Percentiles rank a stretch among this genome's conserved stretches.
phyloP scores from a whole-genome alignment of 257 asterid genomes.

The Nicotiana undulata region DNA sequence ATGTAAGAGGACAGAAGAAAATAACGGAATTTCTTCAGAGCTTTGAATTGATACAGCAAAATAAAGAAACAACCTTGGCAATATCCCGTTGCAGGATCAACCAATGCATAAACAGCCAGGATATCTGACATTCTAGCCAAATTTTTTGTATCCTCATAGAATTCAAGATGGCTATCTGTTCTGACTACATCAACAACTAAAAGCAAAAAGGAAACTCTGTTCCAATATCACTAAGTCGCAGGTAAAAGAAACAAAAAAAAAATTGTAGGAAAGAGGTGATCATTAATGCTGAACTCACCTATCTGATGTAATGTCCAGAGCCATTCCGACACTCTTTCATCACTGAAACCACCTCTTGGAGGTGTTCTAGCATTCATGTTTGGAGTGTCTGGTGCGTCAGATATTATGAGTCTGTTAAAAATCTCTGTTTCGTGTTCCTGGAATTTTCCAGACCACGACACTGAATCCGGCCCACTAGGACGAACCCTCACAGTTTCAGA shows the following conservation, averaged over 20 bases:
- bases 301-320: conserved; percentile 97
- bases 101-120: conserved; percentile 98
- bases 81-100: conserved; percentile 96
- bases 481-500: conserved; percentile 39
- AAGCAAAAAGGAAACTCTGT: conserved; percentile 10
- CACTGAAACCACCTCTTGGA: conserved; percentile 49
- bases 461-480: conserved; percentile 27
- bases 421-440: conserved; percentile 35
- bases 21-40: conserved; percentile 12
- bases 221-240: background rate
- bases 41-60: conserved; percentile 8
- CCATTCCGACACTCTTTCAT: conserved; percentile 90
- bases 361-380: conserved; percentile 33
- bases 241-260: background rate
- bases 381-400: conserved; percentile 58
- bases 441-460: conserved; percentile 32
- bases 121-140: conserved; percentile 98
- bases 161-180: conserved; percentile 92
- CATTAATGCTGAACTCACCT: conserved; percentile 35
- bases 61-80: conserved; percentile 68
- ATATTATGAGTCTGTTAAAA: conserved; percentile 44
- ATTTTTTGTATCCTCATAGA: conserved; percentile 81
- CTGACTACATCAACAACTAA: conserved; percentile 97
- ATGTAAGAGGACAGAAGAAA: conserved; percentile 6
- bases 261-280: background rate